phyloP scores from a whole-genome alignment of 1,139 yeast genomes.

The Wickerhamiella pararugosa region DNA sequence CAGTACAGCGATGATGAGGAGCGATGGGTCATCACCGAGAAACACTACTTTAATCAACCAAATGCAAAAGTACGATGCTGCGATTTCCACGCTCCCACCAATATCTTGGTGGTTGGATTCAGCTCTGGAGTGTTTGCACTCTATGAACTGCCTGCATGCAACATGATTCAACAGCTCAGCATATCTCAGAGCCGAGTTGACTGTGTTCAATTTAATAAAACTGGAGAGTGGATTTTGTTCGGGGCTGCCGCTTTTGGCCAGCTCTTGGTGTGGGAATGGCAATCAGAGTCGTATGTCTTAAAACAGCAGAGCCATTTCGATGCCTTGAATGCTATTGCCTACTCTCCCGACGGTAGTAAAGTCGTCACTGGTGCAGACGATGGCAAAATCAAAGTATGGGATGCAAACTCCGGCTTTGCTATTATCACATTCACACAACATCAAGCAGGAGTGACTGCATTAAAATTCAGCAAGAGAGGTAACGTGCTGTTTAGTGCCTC shows the following conservation, averaged over 20 bases:
- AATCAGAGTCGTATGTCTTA: conserved; percentile 83
- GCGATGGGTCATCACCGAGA: conserved; percentile 74
- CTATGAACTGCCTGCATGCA: conserved; percentile 73
- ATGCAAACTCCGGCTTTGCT: conserved; percentile 82
- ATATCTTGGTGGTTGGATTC: conserved; percentile 78
- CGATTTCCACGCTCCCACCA: conserved; percentile 60
- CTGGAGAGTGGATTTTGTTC: conserved; percentile 96
- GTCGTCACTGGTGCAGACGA: conserved; percentile 92
- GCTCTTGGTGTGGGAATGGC: conserved; percentile 95
- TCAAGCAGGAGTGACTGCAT: conserved; percentile 73
- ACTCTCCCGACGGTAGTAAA: conserved; percentile 90
- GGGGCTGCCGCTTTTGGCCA: conserved; percentile 91
- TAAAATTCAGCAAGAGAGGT: conserved; percentile 75
- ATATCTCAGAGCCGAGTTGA: conserved; percentile 89
- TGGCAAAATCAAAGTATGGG: conserved; percentile 96
- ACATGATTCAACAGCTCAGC: conserved; percentile 67
- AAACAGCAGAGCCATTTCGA: conserved; percentile 98
- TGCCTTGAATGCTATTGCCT: conserved; percentile 64
- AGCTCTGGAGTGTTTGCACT: conserved; percentile 80
- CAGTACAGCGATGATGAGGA: conserved; percentile 43
- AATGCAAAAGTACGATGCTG: conserved; percentile 58
- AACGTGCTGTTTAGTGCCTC: conserved; percentile 85
- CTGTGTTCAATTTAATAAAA: conserved; percentile 57
- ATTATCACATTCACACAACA: conserved; percentile 86
- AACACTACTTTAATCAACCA: conserved; percentile 47